Conservation (phyloP, 768 basidiomycete species). For the Suillus hirtellus region DNA sequence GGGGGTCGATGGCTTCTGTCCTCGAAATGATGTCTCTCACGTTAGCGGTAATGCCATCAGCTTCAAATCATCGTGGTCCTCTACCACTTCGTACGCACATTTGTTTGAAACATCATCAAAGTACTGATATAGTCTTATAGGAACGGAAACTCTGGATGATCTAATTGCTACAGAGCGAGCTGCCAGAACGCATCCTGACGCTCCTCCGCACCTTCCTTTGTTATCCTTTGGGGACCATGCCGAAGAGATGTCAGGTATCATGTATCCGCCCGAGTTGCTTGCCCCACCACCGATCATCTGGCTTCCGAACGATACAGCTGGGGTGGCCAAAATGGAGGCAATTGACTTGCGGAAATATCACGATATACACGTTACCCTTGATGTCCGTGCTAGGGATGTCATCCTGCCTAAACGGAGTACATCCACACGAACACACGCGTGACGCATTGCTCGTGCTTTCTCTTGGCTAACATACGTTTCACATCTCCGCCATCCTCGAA, state of each 20-base stretch:
- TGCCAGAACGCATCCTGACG: conserved; percentile 75
- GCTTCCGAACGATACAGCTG: conserved; percentile 79
- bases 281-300: conserved; percentile 80
- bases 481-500: not conserved
- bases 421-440: conserved; percentile 1
- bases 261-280: conserved; percentile 82
- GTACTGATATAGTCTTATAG: conserved; percentile 33
- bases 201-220: conserved; percentile 69
- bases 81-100: conserved; percentile 63
- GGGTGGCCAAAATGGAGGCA: conserved; percentile 74
- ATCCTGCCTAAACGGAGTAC: conserved; percentile 38
- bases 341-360: conserved; percentile 76
- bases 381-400: conserved; percentile 58
- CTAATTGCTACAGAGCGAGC: conserved; percentile 76
- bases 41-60: conserved; percentile 69
- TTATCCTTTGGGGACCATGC: conserved; percentile 74
- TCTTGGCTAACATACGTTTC: not conserved
- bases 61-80: conserved; percentile 53
- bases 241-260: conserved; percentile 72
- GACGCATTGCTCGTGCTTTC: conserved; percentile 5
- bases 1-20: conserved; percentile 79
- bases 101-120: conserved; percentile 1
- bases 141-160: conserved; percentile 80
- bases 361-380: conserved; percentile 66
- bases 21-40: conserved; percentile 85